These are phyloP conservation scores for Porcisia deanei DNA, from an alignment of 208 protist genomes.

Conservation along the genomic window DNA sequence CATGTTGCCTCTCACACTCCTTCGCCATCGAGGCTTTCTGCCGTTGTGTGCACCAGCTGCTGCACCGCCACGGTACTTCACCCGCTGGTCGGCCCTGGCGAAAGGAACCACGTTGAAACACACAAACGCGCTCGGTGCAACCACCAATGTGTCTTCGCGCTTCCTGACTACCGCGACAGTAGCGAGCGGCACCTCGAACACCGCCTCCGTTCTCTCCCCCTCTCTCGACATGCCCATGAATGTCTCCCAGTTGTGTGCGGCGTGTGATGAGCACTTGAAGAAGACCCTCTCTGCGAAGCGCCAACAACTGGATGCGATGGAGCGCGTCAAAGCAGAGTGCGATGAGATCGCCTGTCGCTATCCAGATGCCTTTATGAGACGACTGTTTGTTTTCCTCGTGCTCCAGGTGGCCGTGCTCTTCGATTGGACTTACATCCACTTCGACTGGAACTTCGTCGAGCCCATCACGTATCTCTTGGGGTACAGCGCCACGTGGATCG, in stretches of 20 bases:
- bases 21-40: slow-evolving; percentile 1
- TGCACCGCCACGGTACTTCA: not conserved
- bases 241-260: slow-evolving; percentile 26
- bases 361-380: slow-evolving; percentile 29
- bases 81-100: not conserved
- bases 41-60: not conserved
- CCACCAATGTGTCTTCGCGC: not conserved
- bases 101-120: not conserved
- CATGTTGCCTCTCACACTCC: not conserved
- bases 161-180: not conserved
- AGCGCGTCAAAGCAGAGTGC: slow-evolving; percentile 31
- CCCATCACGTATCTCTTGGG: slow-evolving; percentile 88
- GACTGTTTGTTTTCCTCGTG: slow-evolving; percentile 47
- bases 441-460: slow-evolving; percentile 90
- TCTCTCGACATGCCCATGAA: not conserved
- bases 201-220: no score
- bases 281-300: slow-evolving; percentile 33
- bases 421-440: slow-evolving; percentile 84
- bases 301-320: slow-evolving; percentile 33
- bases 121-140: not conserved
- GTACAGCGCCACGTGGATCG: slow-evolving; percentile 74
- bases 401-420: slow-evolving; percentile 56
- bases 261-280: slow-evolving; percentile 36
- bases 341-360: slow-evolving; percentile 32
- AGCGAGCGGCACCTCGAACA: not conserved